phyloP scores from a whole-genome alignment of 805 yeast genomes.

The Scheffersomyces amazonensis region DNA sequence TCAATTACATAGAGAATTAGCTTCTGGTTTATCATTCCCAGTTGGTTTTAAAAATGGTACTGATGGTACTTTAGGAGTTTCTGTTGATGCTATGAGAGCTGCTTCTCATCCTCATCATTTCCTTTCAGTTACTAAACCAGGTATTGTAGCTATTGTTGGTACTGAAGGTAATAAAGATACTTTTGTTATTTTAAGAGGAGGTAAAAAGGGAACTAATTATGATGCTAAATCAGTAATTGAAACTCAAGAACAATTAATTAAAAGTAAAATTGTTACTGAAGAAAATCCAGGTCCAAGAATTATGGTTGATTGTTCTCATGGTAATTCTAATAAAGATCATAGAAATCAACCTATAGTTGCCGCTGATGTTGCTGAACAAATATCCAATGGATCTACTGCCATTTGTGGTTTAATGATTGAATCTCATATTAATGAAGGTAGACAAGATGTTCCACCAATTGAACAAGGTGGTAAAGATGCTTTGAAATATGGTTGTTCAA shows the following conservation, averaged over 20 bases:
- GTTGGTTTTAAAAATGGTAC: slow-evolving; percentile 98
- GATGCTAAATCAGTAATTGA: slow-evolving; percentile 71
- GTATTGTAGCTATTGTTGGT: slow-evolving; percentile 92
- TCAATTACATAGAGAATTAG: slow-evolving; percentile 94
- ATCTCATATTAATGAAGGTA: slow-evolving; percentile 86
- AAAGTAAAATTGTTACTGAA: slow-evolving; percentile 46
- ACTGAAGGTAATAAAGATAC: slow-evolving; percentile 91
- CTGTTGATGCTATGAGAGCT: slow-evolving; percentile 90
- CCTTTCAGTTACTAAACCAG: slow-evolving; percentile 92
- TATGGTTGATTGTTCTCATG: slow-evolving; percentile 98
- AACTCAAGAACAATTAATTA: slow-evolving; percentile 58
- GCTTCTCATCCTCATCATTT: slow-evolving; percentile 94
- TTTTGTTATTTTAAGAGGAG: slow-evolving; percentile 93
- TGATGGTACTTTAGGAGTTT: slow-evolving; percentile 92
- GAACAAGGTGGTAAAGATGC: slow-evolving; percentile 64
- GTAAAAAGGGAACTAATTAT: slow-evolving; percentile 87
- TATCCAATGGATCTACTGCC: slow-evolving; percentile 65
- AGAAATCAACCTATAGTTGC: slow-evolving; percentile 92
- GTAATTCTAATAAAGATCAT: slow-evolving; percentile 89
- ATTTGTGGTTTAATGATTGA: slow-evolving; percentile 97
- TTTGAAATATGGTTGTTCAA: slow-evolving; percentile 88
- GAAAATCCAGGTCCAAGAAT: slow-evolving; percentile 57
- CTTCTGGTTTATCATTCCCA: slow-evolving; percentile 96
- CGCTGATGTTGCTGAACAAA: slow-evolving; percentile 71
- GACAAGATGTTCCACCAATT: slow-evolving; percentile 80